Evolutionary conservation across 1,139 yeast species (phyloP).

Genomic region (Taphrina betulina): DNA sequence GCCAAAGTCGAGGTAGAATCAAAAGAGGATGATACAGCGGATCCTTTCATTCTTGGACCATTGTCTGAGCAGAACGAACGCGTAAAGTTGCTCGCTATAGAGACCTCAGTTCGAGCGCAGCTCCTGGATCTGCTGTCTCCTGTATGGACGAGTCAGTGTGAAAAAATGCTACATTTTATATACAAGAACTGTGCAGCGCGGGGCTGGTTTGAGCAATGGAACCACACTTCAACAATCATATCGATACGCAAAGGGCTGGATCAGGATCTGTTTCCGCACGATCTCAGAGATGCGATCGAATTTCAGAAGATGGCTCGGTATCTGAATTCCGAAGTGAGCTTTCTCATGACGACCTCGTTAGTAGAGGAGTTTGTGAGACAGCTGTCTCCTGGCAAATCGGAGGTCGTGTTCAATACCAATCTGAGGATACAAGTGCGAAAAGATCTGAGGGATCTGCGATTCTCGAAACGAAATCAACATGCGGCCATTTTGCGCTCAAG

Average conservation of each 20-base stretch:
- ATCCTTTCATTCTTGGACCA: no score
- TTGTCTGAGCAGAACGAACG: no score
- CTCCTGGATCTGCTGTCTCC: conserved; percentile 21
- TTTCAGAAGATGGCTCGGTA: not conserved
- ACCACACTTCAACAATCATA: conserved; percentile 10
- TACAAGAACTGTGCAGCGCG: conserved; percentile 13
- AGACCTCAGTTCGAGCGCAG: conserved; percentile 10
- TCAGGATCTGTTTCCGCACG: conserved; percentile 18
- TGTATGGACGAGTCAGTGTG: conserved; percentile 17
- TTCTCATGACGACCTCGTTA: conserved; percentile 8
- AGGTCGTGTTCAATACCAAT: not conserved
- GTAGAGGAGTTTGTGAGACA: conserved; percentile 15
- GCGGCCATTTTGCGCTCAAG: conserved; percentile 35
- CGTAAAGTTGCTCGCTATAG: conserved; percentile 3
- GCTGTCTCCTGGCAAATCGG: not conserved
- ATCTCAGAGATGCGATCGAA: not conserved
- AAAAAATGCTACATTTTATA: conserved; percentile 15
- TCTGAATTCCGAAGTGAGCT: conserved; percentile 20
- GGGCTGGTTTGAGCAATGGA: conserved; percentile 30
- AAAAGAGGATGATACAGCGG: no score
- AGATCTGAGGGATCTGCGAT: conserved; percentile 11
- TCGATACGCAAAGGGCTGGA: conserved; percentile 15
- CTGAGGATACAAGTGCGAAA: conserved; percentile 14
- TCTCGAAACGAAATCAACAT: conserved; percentile 35
- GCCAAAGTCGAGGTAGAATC: no score